Evolutionary conservation across 2,329 filamentous ascomycete genomes (phyloP).

Genomic region (Cordyceps cateniannulata): DNA sequence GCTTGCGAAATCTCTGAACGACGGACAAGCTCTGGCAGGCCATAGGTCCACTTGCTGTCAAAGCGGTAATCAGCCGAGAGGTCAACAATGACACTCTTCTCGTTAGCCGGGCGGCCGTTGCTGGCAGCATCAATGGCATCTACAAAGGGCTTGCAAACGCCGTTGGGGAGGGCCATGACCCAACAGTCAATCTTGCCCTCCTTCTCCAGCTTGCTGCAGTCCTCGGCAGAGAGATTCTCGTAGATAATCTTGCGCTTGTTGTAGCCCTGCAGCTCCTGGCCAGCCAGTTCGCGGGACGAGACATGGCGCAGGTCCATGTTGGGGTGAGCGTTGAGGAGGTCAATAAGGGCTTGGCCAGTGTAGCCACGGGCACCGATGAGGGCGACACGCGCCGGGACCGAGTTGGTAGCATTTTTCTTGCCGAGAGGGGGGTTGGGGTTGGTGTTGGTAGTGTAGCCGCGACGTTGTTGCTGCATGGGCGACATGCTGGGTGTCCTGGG

Average conservation of each 20-base stretch:
- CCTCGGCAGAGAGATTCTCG: slow-evolving; percentile 81
- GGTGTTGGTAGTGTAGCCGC: slow-evolving; percentile 17
- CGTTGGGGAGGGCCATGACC: slow-evolving; percentile 96
- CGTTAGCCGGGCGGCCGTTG: slow-evolving; percentile 18
- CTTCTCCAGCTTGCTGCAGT: slow-evolving; percentile 78
- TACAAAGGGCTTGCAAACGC: slow-evolving; percentile 88
- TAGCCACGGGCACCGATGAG: slow-evolving; percentile 91
- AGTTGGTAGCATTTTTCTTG: slow-evolving; percentile 80
- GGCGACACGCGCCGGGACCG: slow-evolving; percentile 70
- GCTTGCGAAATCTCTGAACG: slow-evolving; percentile 71
- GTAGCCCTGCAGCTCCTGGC: slow-evolving; percentile 83
- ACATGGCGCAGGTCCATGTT: slow-evolving; percentile 87
- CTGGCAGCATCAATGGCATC: slow-evolving; percentile 62
- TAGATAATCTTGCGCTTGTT: slow-evolving; percentile 88
- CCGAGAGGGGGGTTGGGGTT: slow-evolving; percentile 81
- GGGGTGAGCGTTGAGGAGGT: slow-evolving; percentile 79
- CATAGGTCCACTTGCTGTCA: slow-evolving; percentile 79
- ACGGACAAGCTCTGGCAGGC: slow-evolving; percentile 77
- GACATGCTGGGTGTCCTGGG: slow-evolving; percentile 4
- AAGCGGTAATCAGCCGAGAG: slow-evolving; percentile 95
- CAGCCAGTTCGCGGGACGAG: slow-evolving; percentile 85
- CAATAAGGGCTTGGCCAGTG: slow-evolving; percentile 85
- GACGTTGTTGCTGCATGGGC: slow-evolving; percentile 14
- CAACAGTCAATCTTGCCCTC: slow-evolving; percentile 86
- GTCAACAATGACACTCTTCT: slow-evolving; percentile 77